Conservation (phyloP, 176 grass and related monocot species). For the Elymus sibiricus region DNA sequence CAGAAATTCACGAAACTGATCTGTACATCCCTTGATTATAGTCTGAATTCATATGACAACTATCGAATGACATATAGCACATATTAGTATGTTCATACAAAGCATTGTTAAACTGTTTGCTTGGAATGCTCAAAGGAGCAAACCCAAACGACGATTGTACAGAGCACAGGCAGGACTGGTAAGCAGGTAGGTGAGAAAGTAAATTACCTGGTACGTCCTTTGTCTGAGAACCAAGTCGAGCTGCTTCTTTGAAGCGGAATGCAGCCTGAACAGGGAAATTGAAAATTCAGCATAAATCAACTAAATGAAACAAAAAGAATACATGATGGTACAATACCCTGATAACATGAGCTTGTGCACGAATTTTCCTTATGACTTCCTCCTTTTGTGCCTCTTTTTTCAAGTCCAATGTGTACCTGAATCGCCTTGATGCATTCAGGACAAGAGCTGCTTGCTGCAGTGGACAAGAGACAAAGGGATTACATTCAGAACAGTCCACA, state of each 20-base stretch:
- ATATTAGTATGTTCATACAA: background rate
- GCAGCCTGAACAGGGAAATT: slow-evolving; percentile 59
- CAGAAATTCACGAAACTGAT: background rate
- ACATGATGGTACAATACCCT: slow-evolving; percentile 32
- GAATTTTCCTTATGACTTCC: slow-evolving; percentile 71
- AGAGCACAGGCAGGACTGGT: background rate
- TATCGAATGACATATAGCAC: background rate
- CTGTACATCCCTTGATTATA: background rate
- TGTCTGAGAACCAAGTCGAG: slow-evolving; percentile 24
- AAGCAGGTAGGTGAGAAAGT: background rate
- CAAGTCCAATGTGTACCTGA: slow-evolving; percentile 92
- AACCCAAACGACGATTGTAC: background rate
- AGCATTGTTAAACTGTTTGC: background rate
- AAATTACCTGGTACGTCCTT: slow-evolving; percentile 34
- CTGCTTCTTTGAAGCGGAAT: slow-evolving; percentile 79
- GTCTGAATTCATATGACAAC: background rate
- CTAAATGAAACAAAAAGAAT: background rate
- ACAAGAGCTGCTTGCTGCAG: slow-evolving; percentile 79
- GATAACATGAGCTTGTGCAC: slow-evolving; percentile 83
- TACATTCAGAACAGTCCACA: background rate
- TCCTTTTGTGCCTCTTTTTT: slow-evolving; percentile 80
- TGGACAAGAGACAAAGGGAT: background rate
- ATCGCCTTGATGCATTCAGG: slow-evolving; percentile 87
- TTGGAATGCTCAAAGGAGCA: background rate
- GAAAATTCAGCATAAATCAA: slow-evolving; percentile 13